Conservation (phyloP, 164 flowering plant species). For the Dillenia suffruticosa region DNA sequence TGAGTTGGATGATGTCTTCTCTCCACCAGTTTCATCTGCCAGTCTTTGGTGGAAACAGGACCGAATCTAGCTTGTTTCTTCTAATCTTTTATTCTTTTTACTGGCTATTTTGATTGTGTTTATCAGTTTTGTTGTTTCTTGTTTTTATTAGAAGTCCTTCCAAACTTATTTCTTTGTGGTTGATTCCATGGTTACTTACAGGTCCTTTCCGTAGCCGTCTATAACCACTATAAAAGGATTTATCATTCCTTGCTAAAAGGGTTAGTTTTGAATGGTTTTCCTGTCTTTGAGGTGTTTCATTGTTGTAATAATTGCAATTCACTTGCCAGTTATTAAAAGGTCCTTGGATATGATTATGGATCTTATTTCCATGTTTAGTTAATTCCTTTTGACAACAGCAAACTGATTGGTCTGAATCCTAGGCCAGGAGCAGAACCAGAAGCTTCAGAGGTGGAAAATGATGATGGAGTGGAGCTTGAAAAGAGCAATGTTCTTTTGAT, state of each 20-base stretch:
- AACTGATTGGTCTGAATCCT: constrained; percentile 22
- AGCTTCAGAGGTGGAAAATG: constrained; percentile 30
- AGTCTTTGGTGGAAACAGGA: not conserved
- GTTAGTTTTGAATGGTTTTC: constrained; percentile 36
- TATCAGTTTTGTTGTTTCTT: not conserved
- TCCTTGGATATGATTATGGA: constrained; percentile 1
- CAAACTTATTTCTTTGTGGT: not conserved
- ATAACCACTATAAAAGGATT: constrained; percentile 93
- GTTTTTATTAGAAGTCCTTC: not conserved
- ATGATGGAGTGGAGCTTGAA: constrained; percentile 80
- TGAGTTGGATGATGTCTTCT: not conserved
- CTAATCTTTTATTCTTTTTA: not conserved
- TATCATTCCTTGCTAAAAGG: constrained; percentile 59
- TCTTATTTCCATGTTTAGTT: not conserved
- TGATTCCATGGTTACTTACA: constrained; percentile 21
- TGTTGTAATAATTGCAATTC: not conserved
- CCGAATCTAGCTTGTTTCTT: not conserved
- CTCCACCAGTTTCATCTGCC: not conserved
- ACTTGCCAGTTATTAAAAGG: not conserved
- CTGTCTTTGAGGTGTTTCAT: not conserved
- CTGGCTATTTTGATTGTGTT: no score
- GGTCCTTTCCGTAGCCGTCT: constrained; percentile 97
- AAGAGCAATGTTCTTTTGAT: constrained; percentile 97
- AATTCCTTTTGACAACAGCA: constrained; percentile 12
- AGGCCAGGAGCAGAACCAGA: constrained; percentile 70